Evolutionary conservation across 495 filamentous ascomycete genomes (phyloP).

Genomic region (Penicillium longicatenatum): DNA sequence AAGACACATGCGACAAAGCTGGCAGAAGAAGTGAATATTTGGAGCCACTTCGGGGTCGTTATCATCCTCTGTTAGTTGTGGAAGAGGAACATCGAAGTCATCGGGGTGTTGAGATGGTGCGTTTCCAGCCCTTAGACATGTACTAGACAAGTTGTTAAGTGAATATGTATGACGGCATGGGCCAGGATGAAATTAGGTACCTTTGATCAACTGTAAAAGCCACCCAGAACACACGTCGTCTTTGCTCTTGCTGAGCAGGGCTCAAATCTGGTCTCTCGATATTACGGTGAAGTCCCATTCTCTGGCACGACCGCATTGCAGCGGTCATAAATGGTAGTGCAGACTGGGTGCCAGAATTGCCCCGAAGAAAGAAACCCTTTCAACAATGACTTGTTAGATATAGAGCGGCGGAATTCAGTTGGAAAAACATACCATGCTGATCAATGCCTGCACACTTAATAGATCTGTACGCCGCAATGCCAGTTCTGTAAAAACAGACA

Average conservation of each 20-base stretch:
- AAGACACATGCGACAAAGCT: slow-evolving; percentile 82
- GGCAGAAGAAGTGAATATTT: slow-evolving; percentile 84
- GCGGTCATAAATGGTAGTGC: slow-evolving; percentile 88
- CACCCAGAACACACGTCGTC: slow-evolving; percentile 97
- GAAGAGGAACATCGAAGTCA: slow-evolving; percentile 94
- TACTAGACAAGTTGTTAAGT: slow-evolving; percentile 34
- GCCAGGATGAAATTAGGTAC: slow-evolving; percentile 31
- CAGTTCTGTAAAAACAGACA: slow-evolving; percentile 86
- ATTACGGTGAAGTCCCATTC: slow-evolving; percentile 92
- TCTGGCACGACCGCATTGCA: slow-evolving; percentile 85
- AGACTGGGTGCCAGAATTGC: slow-evolving; percentile 90
- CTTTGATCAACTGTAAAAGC: slow-evolving; percentile 94
- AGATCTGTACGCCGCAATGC: slow-evolving; percentile 93
- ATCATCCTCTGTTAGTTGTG: slow-evolving; percentile 75
- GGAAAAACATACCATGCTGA: slow-evolving; percentile 70
- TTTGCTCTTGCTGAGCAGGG: slow-evolving; percentile 82
- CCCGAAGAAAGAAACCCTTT: slow-evolving; percentile 85
- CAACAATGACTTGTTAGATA: slow-evolving; percentile 8
- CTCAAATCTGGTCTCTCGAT: slow-evolving; percentile 83
- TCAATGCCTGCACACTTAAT: slow-evolving; percentile 87
- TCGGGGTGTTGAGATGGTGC: slow-evolving; percentile 92
- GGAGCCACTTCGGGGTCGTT: slow-evolving; percentile 66
- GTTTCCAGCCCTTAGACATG: slow-evolving; percentile 83
- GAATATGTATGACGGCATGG: background rate
- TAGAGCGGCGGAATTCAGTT: background rate